Conservation (phyloP, 306 rosid species). For the apple (Malus domestica) region ASM211411v1 NC_041794.1:36922501-36923000, state of each 20-base stretch:
- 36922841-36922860: constrained; percentile 76
- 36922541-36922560: constrained; percentile 71
- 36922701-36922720: constrained; percentile 95
- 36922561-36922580: constrained; percentile 79
- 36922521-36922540: constrained; percentile 59
- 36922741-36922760: neutral
- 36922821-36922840: constrained; percentile 36
- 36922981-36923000: constrained; percentile 23
- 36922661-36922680: neutral
- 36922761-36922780: neutral
- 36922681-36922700: neutral
- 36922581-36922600: constrained; percentile 68
- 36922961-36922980: constrained; percentile 8
- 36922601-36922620: constrained; percentile 73
- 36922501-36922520: neutral
- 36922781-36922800: neutral
- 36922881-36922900: constrained; percentile 57
- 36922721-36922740: constrained; percentile 86
- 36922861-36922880: constrained; percentile 76
- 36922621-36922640: constrained; percentile 32
- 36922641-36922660: neutral
- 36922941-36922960: constrained; percentile 3
- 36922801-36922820: neutral
- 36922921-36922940: neutral
- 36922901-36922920: constrained; percentile 8